Evolutionary conservation across 176 grass and related monocot genomes (phyloP).

Genomic region (Calamus simplicifolius): DNA sequence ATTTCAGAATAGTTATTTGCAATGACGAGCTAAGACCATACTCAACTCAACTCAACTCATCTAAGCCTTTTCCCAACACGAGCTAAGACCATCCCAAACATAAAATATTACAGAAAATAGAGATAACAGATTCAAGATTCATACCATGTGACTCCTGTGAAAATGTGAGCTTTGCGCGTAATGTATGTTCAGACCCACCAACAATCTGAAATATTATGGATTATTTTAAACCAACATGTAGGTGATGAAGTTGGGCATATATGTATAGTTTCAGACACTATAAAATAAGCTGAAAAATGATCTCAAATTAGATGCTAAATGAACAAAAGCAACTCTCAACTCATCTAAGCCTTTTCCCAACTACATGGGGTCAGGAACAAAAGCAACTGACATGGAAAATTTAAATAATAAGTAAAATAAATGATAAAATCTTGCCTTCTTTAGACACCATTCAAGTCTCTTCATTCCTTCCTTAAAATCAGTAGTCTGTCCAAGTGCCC

Average conservation of each 20-base stretch:
- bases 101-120: background rate
- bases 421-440: slow-evolving; percentile 54
- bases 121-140: background rate
- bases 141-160: slow-evolving; percentile 90
- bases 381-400: too few relatives aligned
- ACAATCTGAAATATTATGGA: slow-evolving; percentile 50
- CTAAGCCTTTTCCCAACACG: too few relatives aligned
- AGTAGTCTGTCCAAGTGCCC: slow-evolving; percentile 72
- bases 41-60: too few relatives aligned
- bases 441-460: slow-evolving; percentile 95
- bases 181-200: slow-evolving; percentile 91
- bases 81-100: background rate
- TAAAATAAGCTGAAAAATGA: too few relatives aligned
- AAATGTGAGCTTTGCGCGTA: slow-evolving; percentile 97
- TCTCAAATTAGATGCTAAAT: too few relatives aligned
- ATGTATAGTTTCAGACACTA: too few relatives aligned
- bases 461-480: slow-evolving; percentile 95
- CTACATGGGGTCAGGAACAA: too few relatives aligned
- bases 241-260: too few relatives aligned
- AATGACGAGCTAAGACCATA: background rate
- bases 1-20: slow-evolving; percentile 14
- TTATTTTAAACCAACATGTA: too few relatives aligned
- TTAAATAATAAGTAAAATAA: too few relatives aligned
- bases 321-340: too few relatives aligned
- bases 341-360: too few relatives aligned